Conservation (phyloP, 768 basidiomycete genomes). For the Lyophyllum semitale region DNA sequence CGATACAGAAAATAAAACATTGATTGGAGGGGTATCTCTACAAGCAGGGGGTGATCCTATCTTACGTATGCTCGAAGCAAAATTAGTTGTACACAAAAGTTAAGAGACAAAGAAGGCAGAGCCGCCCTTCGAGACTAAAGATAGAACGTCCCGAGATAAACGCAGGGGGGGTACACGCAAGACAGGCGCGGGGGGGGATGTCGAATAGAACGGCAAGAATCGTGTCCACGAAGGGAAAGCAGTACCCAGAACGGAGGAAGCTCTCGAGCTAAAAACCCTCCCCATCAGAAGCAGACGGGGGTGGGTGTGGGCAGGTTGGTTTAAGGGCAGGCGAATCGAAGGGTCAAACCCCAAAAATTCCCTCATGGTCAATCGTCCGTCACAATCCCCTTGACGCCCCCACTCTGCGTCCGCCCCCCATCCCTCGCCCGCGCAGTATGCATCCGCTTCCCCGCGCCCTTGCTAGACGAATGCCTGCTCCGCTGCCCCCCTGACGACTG, state of each 20-base stretch:
- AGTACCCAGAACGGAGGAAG: not conserved
- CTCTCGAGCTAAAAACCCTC: not conserved
- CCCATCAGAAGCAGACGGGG: not conserved
- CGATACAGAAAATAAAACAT: not conserved
- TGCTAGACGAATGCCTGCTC: slow-evolving; percentile 20
- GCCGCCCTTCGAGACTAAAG: not conserved
- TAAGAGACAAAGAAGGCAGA: not conserved
- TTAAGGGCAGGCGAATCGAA: not conserved
- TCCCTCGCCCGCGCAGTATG: slow-evolving; percentile 74
- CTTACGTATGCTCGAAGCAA: not conserved
- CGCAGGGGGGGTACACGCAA: not conserved
- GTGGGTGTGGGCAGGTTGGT: not conserved
- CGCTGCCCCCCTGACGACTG: slow-evolving; percentile 20
- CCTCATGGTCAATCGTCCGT: slow-evolving; percentile 33
- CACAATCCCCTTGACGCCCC: slow-evolving; percentile 77
- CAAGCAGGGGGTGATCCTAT: slow-evolving; percentile 10
- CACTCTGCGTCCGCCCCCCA: slow-evolving; percentile 83
- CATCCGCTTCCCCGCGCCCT: slow-evolving; percentile 50
- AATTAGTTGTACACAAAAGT: slow-evolving; percentile 2
- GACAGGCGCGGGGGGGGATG: not conserved
- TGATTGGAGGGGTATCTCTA: slow-evolving; percentile 12
- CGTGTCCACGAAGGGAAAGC: not conserved
- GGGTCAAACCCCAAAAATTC: not conserved
- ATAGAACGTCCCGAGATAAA: not conserved
- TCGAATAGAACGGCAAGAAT: not conserved